A percentile compares a stretch with the other conserved stretches of the same genome.
Evolutionary conservation across 2,329 filamentous ascomycete species (phyloP).

Genomic region (Pestalotiopsis sp.): DNA sequence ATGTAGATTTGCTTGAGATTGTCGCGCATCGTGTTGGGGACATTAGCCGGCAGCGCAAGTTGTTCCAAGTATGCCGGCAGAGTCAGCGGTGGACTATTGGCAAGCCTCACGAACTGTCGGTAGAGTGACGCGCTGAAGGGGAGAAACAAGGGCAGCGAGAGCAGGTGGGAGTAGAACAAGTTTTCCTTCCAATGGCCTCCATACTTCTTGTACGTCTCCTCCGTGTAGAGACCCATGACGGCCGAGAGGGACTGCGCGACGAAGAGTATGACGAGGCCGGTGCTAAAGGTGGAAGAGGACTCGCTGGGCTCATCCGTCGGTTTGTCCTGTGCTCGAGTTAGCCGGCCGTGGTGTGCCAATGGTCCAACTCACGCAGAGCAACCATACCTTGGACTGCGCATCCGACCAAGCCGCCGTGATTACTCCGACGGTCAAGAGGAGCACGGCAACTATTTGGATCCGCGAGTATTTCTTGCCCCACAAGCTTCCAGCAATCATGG

Average conservation of each 20-base stretch:
- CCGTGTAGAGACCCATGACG: slow-evolving; percentile 93
- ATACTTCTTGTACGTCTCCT: slow-evolving; percentile 84
- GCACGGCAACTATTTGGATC: slow-evolving; percentile 79
- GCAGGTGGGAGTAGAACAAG: slow-evolving; percentile 85
- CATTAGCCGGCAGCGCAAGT: slow-evolving; percentile 30
- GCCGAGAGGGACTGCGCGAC: slow-evolving; percentile 88
- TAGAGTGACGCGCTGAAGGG: slow-evolving; percentile 70
- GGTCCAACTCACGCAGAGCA: background rate
- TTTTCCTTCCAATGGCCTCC: slow-evolving; percentile 95
- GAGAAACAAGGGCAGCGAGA: slow-evolving; percentile 76
- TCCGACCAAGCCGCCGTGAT: slow-evolving; percentile 89
- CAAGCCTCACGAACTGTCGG: slow-evolving; percentile 65
- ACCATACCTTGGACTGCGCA: slow-evolving; percentile 73
- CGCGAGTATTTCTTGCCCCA: slow-evolving; percentile 84
- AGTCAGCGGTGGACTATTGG: slow-evolving; percentile 63
- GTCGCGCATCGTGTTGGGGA: slow-evolving; percentile 42
- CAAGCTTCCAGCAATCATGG: slow-evolving; percentile 86
- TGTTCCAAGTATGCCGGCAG: slow-evolving; percentile 39
- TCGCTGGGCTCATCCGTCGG: slow-evolving; percentile 27
- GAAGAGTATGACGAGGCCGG: slow-evolving; percentile 81
- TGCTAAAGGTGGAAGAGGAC: slow-evolving; percentile 51
- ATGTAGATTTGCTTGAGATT: slow-evolving; percentile 44
- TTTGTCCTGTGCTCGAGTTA: slow-evolving; percentile 30
- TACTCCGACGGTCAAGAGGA: slow-evolving; percentile 83
- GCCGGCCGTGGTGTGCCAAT: slow-evolving; percentile 12